phyloP scores from a whole-genome alignment of 2,329 filamentous ascomycete genomes.

The Penicillium sp. region DNA sequence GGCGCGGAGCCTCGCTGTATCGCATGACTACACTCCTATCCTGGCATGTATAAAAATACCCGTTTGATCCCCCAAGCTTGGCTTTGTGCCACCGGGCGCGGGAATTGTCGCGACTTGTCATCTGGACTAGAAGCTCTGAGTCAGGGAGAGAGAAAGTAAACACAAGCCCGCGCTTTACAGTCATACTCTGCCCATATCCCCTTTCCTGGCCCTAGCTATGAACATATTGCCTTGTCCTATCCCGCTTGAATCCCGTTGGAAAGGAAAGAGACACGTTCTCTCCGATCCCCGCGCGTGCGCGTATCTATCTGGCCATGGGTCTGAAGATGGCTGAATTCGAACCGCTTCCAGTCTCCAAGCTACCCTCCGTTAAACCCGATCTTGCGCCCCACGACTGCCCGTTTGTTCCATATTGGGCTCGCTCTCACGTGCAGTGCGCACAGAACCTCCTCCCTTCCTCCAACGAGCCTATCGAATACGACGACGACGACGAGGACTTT shows the following conservation, averaged over 20 bases:
- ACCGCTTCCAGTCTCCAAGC: constrained; percentile 22
- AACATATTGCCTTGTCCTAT: constrained; percentile 8
- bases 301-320: constrained; percentile 15
- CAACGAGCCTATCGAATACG: constrained; percentile 44
- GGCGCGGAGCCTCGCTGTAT: constrained; percentile 20
- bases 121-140: constrained; percentile 3
- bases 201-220: constrained; percentile 8
- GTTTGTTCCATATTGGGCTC: constrained; percentile 42
- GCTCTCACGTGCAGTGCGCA: constrained; percentile 38
- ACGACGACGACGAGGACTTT: constrained; percentile 44
- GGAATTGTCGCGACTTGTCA: constrained; percentile 20
- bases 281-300: not conserved
- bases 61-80: constrained; percentile 4
- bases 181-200: not conserved
- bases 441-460: constrained; percentile 42
- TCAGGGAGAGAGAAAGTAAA: not conserved
- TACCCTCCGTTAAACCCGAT: constrained; percentile 10
- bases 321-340: constrained; percentile 30
- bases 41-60: constrained; percentile 10
- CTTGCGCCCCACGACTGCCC: constrained; percentile 17
- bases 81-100: constrained; percentile 16
- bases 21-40: constrained; percentile 18
- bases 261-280: constrained; percentile 1
- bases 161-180: not conserved
- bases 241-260: constrained; percentile 4